A percentile compares a stretch with the other conserved stretches of the same genome.
Conservation (phyloP, 2,329 filamentous ascomycete species). For the Fusarium fujikuroi region DNA sequence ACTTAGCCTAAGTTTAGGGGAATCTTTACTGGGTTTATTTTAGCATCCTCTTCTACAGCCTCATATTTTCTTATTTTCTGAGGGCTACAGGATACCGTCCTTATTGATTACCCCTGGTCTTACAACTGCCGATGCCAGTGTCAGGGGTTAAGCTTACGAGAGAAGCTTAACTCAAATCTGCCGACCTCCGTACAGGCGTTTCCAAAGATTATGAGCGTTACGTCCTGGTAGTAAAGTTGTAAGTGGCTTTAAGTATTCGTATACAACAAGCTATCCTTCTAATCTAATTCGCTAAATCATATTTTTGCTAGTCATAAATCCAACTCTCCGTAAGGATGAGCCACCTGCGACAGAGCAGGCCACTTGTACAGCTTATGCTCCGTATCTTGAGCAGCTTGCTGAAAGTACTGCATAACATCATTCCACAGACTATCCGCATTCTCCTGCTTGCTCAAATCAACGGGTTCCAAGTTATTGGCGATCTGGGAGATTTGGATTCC, state of each 20-base stretch:
- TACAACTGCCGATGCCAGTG: background rate
- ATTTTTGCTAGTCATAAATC: background rate
- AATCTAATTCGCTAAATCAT: background rate
- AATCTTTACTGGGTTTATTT: background rate
- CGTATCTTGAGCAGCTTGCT: slow-evolving; percentile 1
- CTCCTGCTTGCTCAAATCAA: slow-evolving; percentile 24
- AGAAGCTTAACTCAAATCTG: slow-evolving; percentile 15
- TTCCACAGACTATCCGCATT: slow-evolving; percentile 24
- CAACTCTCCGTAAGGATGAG: slow-evolving; percentile 5
- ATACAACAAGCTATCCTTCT: background rate
- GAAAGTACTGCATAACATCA: slow-evolving; percentile 7
- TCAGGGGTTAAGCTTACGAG: slow-evolving; percentile 12
- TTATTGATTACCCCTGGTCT: background rate
- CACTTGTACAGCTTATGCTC: slow-evolving; percentile 15
- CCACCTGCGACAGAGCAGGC: slow-evolving; percentile 14
- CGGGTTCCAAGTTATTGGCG: slow-evolving; percentile 12
- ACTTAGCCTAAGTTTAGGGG: background rate
- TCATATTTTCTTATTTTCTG: background rate
- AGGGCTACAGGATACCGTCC: background rate
- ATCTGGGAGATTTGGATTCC: slow-evolving; percentile 25
- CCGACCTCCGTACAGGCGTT: background rate
- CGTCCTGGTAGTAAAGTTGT: background rate
- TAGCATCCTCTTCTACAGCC: fast-evolving
- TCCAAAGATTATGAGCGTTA: too few relatives aligned
- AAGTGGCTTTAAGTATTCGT: background rate